Evolutionary conservation across 352 stramenopile genomes (phyloP).

Genomic region (Phytophthora sp.): DNA sequence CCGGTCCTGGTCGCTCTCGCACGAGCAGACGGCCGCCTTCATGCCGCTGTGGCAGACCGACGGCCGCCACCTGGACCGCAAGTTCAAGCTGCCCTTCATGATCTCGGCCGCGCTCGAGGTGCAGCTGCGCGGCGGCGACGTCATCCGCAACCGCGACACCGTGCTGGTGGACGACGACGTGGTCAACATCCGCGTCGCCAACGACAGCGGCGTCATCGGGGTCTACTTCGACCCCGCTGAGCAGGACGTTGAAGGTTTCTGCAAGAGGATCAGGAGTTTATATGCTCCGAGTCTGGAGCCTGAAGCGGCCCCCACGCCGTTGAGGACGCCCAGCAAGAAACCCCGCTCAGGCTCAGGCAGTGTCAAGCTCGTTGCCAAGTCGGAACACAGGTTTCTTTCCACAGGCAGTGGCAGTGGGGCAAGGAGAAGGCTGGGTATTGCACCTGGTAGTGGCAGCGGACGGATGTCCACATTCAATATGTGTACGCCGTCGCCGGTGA

Average conservation of each 20-base stretch:
- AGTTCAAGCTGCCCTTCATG: slow-evolving; percentile 79
- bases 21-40: slow-evolving; percentile 53
- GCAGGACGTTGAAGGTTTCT: slow-evolving; percentile 45
- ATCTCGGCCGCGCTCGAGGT: slow-evolving; percentile 70
- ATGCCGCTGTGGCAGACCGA: slow-evolving; percentile 60
- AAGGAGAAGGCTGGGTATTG: slow-evolving; percentile 22
- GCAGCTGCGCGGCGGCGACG: slow-evolving; percentile 19
- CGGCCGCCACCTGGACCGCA: slow-evolving; percentile 61
- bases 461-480: slow-evolving; percentile 58
- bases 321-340: slow-evolving; percentile 34
- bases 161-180: slow-evolving; percentile 84
- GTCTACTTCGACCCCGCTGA: slow-evolving; percentile 73
- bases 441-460: slow-evolving; percentile 13
- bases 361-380: slow-evolving; percentile 43
- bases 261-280: slow-evolving; percentile 45
- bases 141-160: slow-evolving; percentile 65
- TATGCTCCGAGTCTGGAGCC: background rate
- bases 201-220: slow-evolving; percentile 73
- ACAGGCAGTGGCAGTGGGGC: slow-evolving; percentile 15
- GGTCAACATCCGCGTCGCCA: slow-evolving; percentile 76
- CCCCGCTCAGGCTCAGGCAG: slow-evolving; percentile 4
- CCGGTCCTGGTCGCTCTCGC: slow-evolving; percentile 57
- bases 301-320: slow-evolving; percentile 3
- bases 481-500: slow-evolving; percentile 82
- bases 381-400: slow-evolving; percentile 39